A percentile compares a stretch with the other conserved stretches of the same genome.
Conservation (phyloP, 805 yeast genomes). For the Metschnikowia baotianmanensis region DNA sequence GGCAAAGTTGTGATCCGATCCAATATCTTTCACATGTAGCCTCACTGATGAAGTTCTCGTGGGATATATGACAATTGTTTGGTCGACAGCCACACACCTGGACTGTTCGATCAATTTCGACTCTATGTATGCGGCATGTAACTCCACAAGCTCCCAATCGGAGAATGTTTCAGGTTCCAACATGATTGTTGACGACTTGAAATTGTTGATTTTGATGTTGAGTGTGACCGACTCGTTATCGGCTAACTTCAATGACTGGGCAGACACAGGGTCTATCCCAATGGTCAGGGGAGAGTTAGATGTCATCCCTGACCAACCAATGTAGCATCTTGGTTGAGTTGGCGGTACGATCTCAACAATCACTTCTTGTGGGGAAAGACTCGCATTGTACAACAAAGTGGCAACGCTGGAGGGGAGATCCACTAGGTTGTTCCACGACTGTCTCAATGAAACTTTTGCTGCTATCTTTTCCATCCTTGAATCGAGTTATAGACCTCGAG, state of each 20-base stretch:
- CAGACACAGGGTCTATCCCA: conserved; percentile 70
- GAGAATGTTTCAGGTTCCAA: conserved; percentile 73
- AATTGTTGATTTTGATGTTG: conserved; percentile 46
- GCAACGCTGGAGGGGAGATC: conserved; percentile 52
- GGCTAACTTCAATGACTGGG: conserved; percentile 45
- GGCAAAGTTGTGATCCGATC: conserved; percentile 42
- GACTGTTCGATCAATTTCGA: conserved; percentile 74
- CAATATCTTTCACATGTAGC: conserved; percentile 47
- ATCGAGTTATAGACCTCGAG: not conserved
- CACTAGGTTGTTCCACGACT: conserved; percentile 48
- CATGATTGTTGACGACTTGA: conserved; percentile 59
- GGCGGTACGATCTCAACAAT: conserved; percentile 45
- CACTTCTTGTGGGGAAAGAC: conserved; percentile 57
- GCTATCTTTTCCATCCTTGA: conserved; percentile 36
- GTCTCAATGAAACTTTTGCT: conserved; percentile 28
- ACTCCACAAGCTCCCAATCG: conserved; percentile 91
- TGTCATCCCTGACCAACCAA: conserved; percentile 70
- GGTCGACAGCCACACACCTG: conserved; percentile 63
- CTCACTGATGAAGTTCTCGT: conserved; percentile 58
- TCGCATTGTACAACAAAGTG: conserved; percentile 46
- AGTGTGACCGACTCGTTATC: conserved; percentile 42
- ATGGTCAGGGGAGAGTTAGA: conserved; percentile 32
- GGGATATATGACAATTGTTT: conserved; percentile 67
- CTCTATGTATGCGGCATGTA: conserved; percentile 76
- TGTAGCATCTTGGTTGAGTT: conserved; percentile 32